These are phyloP conservation scores for Perkinsela sp. DNA, from an alignment of 208 protist species.

Conservation along the genomic window DNA sequence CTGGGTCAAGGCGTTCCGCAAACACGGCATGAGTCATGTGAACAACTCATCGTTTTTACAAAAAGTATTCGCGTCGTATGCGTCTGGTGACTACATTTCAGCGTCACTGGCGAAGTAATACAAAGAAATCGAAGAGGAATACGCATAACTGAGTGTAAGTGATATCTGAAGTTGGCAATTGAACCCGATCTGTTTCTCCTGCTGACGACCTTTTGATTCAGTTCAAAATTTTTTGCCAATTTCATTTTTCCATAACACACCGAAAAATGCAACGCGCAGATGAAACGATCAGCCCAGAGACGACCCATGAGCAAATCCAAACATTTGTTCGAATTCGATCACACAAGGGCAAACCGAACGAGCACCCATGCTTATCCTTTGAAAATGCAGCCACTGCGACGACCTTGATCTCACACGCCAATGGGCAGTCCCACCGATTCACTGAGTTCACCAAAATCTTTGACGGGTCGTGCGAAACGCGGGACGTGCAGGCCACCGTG, in stretches of 20 bases:
- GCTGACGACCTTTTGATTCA: no score
- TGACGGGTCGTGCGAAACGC: background rate
- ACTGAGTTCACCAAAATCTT: background rate
- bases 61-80: background rate
- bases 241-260: no score
- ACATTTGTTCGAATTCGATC: background rate
- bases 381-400: background rate
- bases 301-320: background rate
- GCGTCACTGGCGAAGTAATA: background rate
- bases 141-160: no score
- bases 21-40: background rate
- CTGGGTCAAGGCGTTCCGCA: background rate
- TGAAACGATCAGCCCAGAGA: background rate
- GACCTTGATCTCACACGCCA: background rate
- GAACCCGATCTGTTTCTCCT: no score
- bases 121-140: no score
- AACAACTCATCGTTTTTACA: background rate
- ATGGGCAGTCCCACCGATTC: background rate
- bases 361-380: background rate
- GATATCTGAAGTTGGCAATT: no score
- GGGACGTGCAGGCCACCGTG: background rate
- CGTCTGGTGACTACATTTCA: constrained; percentile 2
- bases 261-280: no score
- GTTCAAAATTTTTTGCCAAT: no score
- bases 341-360: background rate